Base-by-base conservation (phyloP, 306 rosid species). In the Castanopsis chinensis region DNA sequence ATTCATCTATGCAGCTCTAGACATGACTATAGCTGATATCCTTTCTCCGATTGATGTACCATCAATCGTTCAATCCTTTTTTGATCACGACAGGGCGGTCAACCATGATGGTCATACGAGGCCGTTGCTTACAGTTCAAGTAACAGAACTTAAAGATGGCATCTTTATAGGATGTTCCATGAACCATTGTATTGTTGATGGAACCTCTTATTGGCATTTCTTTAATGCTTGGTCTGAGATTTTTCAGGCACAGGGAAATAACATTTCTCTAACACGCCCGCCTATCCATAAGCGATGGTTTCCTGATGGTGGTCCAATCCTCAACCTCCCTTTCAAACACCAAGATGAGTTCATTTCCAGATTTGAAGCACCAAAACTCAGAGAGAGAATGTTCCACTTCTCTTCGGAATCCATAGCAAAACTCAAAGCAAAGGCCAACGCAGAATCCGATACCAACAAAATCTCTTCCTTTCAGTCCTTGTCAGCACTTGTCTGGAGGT, bases 141-240 rank as follows among this genome's bases (percentile, higher is more conserved):
- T 92, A 37, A 90, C 96, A 0, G 92, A 94, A 21, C 53, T 94
- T 2, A 4, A 70, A 0, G 97, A 92, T 59, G 97, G 92, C 8
- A 74, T 92, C 56, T 90, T 90, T 89, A 77, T 94, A 2, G 98
- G 92, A 1, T 87, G 91, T 63, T 91, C 96, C 57, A 72, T 88
- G 78, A 89, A 86, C 63, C 98, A 92, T 23, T 0, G 1, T 23
- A 5, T 90, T 3, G 91, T 13, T 8, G 92, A 94, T 64, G 96
- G 94, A 6, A 81, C 87, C 18, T 71, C 91, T 5, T 90, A 71
- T 75, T 94, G 94, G 98, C 78, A 76, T 58, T 92, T 92, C 86
- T 85, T 87, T 23, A 94, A 88, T 6, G 18, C 77, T 1, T 85
- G 85, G 88, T 92, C 97, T 3, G 84, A 92, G 28, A 89, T 93